Evolutionary conservation across 306 rosid species (phyloP), one percentile per base, ranked within the genome.

Genomic region (Coriaria nepalensis): DNA sequence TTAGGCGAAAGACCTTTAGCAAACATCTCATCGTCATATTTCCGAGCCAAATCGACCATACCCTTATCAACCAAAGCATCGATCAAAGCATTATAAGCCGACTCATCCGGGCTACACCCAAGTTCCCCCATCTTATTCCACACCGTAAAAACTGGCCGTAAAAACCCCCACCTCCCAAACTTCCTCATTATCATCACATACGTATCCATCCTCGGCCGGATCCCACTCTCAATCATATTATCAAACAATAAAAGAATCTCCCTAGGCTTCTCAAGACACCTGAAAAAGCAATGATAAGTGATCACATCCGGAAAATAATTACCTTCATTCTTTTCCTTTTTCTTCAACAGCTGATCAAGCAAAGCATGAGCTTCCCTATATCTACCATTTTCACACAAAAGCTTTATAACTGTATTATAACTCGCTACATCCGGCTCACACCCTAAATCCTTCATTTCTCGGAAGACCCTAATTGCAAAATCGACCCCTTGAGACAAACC

Each of bases 131-230:
- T 79, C 70, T 58, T 81, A 52, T 79, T 63, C 95, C 97, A 90
- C 46, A 81, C 73, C 4, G 75, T 9, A 56, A 79, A 77, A 53
- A 81, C 81, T 8, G 83, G 83, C 38, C 95, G 65, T 12, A 85
- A 87, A 68, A 84, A 90, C 9, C 94, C 97, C 97, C 97, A 84
- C 59, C 92, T 74, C 50, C 82, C 84, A 67, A 90, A 85, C 65
- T 79, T 81, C 77, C 77, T 74, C 69, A 90, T 67, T 44, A 90
- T 79, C 95, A 90, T 77, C 61, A 90, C 92, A 40, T 66, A 81
- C 0, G 97, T 90, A 46, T 85, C 94, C 76, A 65, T 64, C 14
- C 66, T 60, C 0, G 95, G 97, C 2, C 68, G 74, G 66, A 84
- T 68, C 34, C 95, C 85, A 45, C 73, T 70, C 12, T 52, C 68